phyloP scores from a whole-genome alignment of 352 stramenopile genomes.

The Phytophthora melonis region DNA sequence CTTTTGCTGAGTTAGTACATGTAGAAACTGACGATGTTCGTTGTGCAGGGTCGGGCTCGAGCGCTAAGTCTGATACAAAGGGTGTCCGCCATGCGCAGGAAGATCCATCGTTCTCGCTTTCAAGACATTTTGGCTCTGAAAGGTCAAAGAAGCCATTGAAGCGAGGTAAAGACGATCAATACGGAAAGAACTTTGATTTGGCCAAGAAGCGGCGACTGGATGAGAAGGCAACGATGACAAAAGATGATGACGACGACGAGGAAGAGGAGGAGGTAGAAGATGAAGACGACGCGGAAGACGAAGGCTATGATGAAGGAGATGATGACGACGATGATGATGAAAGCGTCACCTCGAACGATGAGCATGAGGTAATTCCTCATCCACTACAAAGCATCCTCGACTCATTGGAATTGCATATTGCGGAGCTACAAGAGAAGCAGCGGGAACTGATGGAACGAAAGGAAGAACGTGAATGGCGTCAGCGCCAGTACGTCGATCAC shows the following conservation, averaged over 20 bases:
- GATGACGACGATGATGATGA: slow-evolving; percentile 31
- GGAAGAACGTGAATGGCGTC: slow-evolving; percentile 55
- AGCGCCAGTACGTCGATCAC: slow-evolving; percentile 19
- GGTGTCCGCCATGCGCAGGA: slow-evolving; percentile 17
- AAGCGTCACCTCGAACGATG: slow-evolving; percentile 28
- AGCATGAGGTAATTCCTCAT: slow-evolving; percentile 30
- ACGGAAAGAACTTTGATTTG: slow-evolving; percentile 40
- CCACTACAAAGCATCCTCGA: slow-evolving; percentile 42
- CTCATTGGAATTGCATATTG: slow-evolving; percentile 51
- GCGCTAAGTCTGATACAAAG: slow-evolving; percentile 21
- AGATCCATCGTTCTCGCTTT: slow-evolving; percentile 12
- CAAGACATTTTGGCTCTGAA: slow-evolving; percentile 3
- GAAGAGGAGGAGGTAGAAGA: slow-evolving; percentile 37
- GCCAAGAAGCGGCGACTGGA: slow-evolving; percentile 40
- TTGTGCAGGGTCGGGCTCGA: slow-evolving; percentile 35
- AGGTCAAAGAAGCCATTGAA: slow-evolving; percentile 32
- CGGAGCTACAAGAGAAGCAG: slow-evolving; percentile 54
- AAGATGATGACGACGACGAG: slow-evolving; percentile 38
- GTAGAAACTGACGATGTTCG: slow-evolving; percentile 11
- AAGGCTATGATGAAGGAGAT: slow-evolving; percentile 36
- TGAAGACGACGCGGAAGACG: slow-evolving; percentile 31
- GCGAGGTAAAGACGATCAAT: slow-evolving; percentile 45
- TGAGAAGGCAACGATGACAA: slow-evolving; percentile 9
- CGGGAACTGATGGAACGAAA: slow-evolving; percentile 59
- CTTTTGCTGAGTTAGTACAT: not conserved